phyloP scores from a whole-genome alignment of 1,284 basidiomycete species.

The Rugiboletus extremiorientalis region DNA sequence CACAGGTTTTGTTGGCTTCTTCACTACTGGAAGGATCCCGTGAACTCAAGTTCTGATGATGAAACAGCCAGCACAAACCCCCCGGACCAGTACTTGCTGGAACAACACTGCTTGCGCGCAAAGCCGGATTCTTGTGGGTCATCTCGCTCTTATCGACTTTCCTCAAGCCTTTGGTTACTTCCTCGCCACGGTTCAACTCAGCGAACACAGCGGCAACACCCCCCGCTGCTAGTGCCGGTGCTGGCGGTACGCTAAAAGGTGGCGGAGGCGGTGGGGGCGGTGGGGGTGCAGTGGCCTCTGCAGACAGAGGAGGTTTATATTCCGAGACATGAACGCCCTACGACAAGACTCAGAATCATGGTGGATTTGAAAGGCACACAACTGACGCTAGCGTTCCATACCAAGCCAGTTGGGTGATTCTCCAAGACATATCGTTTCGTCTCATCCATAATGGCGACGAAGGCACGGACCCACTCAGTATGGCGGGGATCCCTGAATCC shows the following conservation, averaged over 20 bases:
- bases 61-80: constrained; percentile 30
- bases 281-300: constrained; percentile 37
- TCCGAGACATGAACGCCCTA: constrained; percentile 66
- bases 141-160: constrained; percentile 96
- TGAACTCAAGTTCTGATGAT: background rate
- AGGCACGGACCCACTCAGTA: constrained; percentile 85
- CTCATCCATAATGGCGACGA: constrained; percentile 73
- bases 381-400: constrained; percentile 85
- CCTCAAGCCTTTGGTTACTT: constrained; percentile 86
- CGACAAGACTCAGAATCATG: constrained; percentile 3
- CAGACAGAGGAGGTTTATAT: constrained; percentile 44
- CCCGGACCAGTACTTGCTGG: constrained; percentile 45
- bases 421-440: constrained; percentile 85
- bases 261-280: constrained; percentile 48
- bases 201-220: constrained; percentile 91
- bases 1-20: constrained; percentile 71
- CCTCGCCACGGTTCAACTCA: constrained; percentile 87
- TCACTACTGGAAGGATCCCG: constrained; percentile 37
- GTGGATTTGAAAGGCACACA: background rate
- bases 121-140: constrained; percentile 97
- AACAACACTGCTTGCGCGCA: constrained; percentile 69
- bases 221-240: constrained; percentile 43
- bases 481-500: constrained; percentile 78
- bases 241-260: constrained; percentile 42
- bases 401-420: constrained; percentile 84